A percentile compares a stretch with the other conserved stretches of the same genome.
Conservation (phyloP, 176 grass and related monocot species). For the Tuctoria greenei region DNA sequence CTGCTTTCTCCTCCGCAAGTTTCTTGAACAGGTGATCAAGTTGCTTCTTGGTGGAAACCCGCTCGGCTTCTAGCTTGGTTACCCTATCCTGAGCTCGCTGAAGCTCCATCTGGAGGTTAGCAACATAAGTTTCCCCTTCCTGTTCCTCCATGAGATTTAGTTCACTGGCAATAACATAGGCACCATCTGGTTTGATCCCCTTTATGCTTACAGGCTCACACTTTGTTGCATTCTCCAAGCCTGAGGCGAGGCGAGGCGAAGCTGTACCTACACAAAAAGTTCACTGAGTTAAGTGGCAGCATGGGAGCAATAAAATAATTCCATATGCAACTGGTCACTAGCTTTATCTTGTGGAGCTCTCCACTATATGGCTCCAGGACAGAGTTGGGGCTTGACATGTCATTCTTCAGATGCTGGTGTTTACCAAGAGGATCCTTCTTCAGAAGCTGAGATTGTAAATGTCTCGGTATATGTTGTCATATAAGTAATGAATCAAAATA, state of each 20-base stretch:
- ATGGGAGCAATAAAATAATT: neutral
- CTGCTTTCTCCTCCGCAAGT: slow-evolving; percentile 71
- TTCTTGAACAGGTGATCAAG: slow-evolving; percentile 74
- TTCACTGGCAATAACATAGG: slow-evolving; percentile 48
- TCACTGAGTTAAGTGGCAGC: neutral
- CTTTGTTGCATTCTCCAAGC: slow-evolving; percentile 69
- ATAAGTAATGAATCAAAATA: slow-evolving; percentile 21
- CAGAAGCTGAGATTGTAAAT: slow-evolving; percentile 68
- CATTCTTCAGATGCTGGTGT: slow-evolving; percentile 44
- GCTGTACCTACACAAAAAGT: slow-evolving; percentile 39
- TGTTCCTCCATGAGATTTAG: slow-evolving; percentile 58
- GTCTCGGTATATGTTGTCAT: slow-evolving; percentile 59
- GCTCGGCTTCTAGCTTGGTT: slow-evolving; percentile 55
- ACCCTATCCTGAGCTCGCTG: slow-evolving; percentile 53
- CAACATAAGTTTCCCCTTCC: slow-evolving; percentile 44
- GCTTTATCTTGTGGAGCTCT: slow-evolving; percentile 61
- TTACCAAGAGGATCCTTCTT: slow-evolving; percentile 42
- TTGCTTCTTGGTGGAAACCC: slow-evolving; percentile 76
- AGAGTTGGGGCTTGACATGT: slow-evolving; percentile 72
- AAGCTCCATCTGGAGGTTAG: slow-evolving; percentile 62
- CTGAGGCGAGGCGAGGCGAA: slow-evolving; percentile 32
- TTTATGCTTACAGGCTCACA: slow-evolving; percentile 58
- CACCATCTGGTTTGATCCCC: slow-evolving; percentile 49
- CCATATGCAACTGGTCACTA: slow-evolving; percentile 13
- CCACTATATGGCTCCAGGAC: slow-evolving; percentile 61